Evolutionary conservation across 2,329 filamentous ascomycete genomes (phyloP), one percentile per base, ranked within the genome.

Genomic region (Alternaria sp.): DNA sequence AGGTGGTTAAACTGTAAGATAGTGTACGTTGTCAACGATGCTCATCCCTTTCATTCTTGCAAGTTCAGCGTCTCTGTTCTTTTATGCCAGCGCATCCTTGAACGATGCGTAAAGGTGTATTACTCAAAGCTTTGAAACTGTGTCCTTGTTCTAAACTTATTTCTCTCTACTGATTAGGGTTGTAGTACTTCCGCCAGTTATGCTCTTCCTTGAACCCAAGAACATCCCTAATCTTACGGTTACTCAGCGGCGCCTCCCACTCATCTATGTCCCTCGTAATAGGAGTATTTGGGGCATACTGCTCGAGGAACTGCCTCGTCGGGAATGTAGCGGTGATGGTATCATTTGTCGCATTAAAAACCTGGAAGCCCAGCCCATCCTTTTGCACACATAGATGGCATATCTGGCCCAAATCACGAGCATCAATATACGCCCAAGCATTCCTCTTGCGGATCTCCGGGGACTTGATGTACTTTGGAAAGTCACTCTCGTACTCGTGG

Each of bases 331-430:
- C 83, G 0, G 86, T 88, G 48, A 88, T 88, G 3, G 80, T 84
- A 66, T 86, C 82, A 66, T 89, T 89, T 0, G 85, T 86, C 2
- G 85, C 86, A 67, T 89, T 89, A 73, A 88, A 89, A 0, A 88
- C 76, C 68, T 88, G 85, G 64, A 86, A 89, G 0, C 86, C 86
- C 9, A 89, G 67, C 0, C 84, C 85, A 67, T 81, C 80, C 63
- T 82, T 84, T 59, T 80, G 63, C 4, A 88, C 79, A 17, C 79
- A 81, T 8, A 84, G 67, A 61, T 87, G 78, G 67, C 84, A 88
- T 56, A 89, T 88, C 72, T 86, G 84, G 0, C 85, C 87, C 3
- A 89, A 71, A 65, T 89, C 86, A 4, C 86, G 73, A 0, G 85
- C 84, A 69, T 89, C 86, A 23, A 86, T 86, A 69, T 89, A 89